Conservation (phyloP, 768 basidiomycete genomes). For the Kwoniella sp. region DNA sequence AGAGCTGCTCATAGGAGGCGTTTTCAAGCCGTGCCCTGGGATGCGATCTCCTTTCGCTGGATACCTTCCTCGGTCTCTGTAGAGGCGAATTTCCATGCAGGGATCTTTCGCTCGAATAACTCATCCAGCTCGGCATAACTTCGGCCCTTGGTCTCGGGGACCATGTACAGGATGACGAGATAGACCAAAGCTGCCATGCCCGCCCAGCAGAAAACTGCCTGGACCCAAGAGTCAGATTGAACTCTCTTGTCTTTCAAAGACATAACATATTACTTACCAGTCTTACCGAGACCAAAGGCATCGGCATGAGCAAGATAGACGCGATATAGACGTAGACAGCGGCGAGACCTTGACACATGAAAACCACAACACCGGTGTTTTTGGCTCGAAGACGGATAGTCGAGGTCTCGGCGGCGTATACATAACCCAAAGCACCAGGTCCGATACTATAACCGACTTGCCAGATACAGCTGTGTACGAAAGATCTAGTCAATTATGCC, state of each 20-base stretch:
- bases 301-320: too few species aligned
- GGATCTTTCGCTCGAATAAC: constrained; percentile 39
- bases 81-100: constrained; percentile 33
- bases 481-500: too few species aligned
- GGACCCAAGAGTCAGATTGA: too few species aligned
- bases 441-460: not conserved
- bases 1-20: too few species aligned
- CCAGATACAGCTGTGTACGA: constrained; percentile 3
- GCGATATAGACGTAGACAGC: too few species aligned
- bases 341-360: too few species aligned
- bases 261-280: too few species aligned
- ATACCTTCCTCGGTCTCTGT: constrained; percentile 21
- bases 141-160: constrained; percentile 45
- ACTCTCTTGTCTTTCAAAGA: too few species aligned
- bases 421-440: constrained; percentile 2
- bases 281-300: too few species aligned
- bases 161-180: constrained; percentile 20
- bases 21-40: too few species aligned
- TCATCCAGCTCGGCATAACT: constrained; percentile 47
- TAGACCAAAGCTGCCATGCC: not conserved
- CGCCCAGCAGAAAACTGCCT: constrained; percentile 13
- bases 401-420: not conserved
- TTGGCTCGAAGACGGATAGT: constrained; percentile 5
- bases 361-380: not conserved
- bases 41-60: too few species aligned